A percentile compares a stretch with the other conserved stretches of the same genome.
These are phyloP conservation scores for Pseudogymnoascus sp. DNA, from an alignment of 2,329 filamentous ascomycete species.

Conservation along the genomic window DNA sequence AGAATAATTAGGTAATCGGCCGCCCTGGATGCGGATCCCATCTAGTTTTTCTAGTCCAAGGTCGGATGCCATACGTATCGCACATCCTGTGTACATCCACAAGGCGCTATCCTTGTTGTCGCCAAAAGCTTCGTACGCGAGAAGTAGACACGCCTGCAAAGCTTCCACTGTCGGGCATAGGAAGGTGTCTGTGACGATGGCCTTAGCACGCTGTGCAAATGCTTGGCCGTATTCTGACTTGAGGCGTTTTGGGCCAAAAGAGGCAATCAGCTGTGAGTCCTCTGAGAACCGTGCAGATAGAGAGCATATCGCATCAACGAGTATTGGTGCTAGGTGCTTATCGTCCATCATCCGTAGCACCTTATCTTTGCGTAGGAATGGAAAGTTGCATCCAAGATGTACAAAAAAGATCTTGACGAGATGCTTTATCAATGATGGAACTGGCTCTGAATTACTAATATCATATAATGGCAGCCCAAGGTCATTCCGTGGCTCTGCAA, in stretches of 20 bases:
- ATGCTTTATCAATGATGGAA: constrained; percentile 67
- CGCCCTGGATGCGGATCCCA: constrained; percentile 54
- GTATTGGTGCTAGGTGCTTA: constrained; percentile 73
- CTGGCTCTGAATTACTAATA: constrained; percentile 59
- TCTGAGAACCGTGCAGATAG: constrained; percentile 75
- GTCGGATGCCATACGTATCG: constrained; percentile 76
- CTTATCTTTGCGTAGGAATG: constrained; percentile 66
- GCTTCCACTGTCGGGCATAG: constrained; percentile 76
- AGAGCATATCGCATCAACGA: constrained; percentile 81
- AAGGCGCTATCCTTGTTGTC: constrained; percentile 81
- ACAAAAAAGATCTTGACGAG: constrained; percentile 75
- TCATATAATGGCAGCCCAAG: constrained; percentile 66
- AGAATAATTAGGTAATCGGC: constrained; percentile 11
- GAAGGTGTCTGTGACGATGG: constrained; percentile 76
- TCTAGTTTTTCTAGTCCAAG: constrained; percentile 76
- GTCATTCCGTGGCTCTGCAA: constrained; percentile 18
- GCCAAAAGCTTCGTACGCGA: constrained; percentile 86
- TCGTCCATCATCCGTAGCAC: constrained; percentile 72
- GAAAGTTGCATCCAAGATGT: constrained; percentile 79
- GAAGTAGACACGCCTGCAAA: constrained; percentile 73
- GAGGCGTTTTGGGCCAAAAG: constrained; percentile 41
- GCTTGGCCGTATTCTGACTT: constrained; percentile 66
- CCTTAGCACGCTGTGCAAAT: constrained; percentile 76
- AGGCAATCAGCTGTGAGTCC: constrained; percentile 44
- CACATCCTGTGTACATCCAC: constrained; percentile 89